phyloP scores from a whole-genome alignment of 176 grass and related monocot genomes.

The Oryza glumipatula region DNA sequence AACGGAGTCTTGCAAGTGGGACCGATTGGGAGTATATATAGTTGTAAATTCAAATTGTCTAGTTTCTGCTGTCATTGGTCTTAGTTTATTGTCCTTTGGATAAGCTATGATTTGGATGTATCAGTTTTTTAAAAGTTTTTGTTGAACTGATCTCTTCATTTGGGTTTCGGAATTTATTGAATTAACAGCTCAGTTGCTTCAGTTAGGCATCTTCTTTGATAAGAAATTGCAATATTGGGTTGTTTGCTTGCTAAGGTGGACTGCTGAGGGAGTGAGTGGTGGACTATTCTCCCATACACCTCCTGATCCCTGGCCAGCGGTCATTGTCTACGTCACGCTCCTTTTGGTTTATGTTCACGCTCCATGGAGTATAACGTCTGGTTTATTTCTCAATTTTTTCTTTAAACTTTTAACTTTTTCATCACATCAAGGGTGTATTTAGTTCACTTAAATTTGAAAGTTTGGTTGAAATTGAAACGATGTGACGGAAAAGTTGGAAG shows the following conservation, averaged over 20 bases:
- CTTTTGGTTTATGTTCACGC: not conserved
- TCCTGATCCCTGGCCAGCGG: not conserved
- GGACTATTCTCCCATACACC: not conserved
- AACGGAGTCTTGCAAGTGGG: too few relatives aligned
- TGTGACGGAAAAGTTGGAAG: too few relatives aligned
- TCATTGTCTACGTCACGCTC: too few relatives aligned
- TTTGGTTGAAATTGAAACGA: too few relatives aligned
- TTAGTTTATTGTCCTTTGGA: not conserved
- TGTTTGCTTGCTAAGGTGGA: not conserved
- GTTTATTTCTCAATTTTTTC: too few relatives aligned
- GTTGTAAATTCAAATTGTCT: too few relatives aligned
- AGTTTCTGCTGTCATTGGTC: too few relatives aligned
- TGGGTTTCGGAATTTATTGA: not conserved
- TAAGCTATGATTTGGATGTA: not conserved
- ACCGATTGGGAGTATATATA: too few relatives aligned
- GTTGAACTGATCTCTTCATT: not conserved
- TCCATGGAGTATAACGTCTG: not conserved
- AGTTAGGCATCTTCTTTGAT: not conserved
- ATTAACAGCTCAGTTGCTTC: not conserved
- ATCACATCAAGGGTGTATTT: too few relatives aligned
- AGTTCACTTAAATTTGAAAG: too few relatives aligned
- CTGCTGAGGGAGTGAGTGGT: not conserved
- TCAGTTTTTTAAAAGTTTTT: not conserved
- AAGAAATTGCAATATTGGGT: not conserved
- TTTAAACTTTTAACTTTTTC: too few relatives aligned